Evolutionary conservation across 352 stramenopile genomes (phyloP).

Genomic region (Globisporangium sylvaticum): DNA sequence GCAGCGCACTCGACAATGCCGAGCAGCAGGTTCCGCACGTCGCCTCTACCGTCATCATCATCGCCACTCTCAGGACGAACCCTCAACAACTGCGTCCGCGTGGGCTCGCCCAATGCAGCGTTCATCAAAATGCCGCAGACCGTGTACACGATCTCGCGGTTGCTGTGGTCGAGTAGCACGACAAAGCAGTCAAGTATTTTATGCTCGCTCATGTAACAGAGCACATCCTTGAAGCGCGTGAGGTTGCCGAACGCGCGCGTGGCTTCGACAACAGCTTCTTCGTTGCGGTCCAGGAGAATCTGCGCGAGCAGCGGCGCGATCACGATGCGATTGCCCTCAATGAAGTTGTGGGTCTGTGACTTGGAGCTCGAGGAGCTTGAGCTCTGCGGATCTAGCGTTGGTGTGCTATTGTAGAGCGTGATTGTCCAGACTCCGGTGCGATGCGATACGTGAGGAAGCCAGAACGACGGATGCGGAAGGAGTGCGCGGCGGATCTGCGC

Average conservation of each 20-base stretch:
- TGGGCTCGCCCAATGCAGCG: constrained; percentile 45
- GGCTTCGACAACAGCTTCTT: constrained; percentile 82
- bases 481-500: too few relatives aligned
- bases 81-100: constrained; percentile 28
- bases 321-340: constrained; percentile 38
- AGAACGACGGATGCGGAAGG: too few relatives aligned
- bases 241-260: constrained; percentile 85
- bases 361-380: neutral
- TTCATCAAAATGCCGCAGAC: constrained; percentile 87
- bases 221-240: constrained; percentile 64
- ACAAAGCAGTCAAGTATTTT: constrained; percentile 70
- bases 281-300: constrained; percentile 68
- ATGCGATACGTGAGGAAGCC: too few relatives aligned
- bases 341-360: constrained; percentile 23
- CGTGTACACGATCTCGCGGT: constrained; percentile 74
- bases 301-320: constrained; percentile 34
- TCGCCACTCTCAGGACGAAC: constrained; percentile 20
- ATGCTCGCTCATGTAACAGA: constrained; percentile 42
- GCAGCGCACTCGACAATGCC: constrained; percentile 55
- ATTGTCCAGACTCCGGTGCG: too few relatives aligned
- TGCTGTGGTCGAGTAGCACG: constrained; percentile 72
- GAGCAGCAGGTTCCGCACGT: constrained; percentile 41
- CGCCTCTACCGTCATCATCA: constrained; percentile 19
- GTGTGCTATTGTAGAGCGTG: too few relatives aligned
- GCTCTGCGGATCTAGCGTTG: neutral